Evolutionary conservation across 2,329 filamentous ascomycete genomes (phyloP).

Genomic region (Talaromyces amestolkiae): DNA sequence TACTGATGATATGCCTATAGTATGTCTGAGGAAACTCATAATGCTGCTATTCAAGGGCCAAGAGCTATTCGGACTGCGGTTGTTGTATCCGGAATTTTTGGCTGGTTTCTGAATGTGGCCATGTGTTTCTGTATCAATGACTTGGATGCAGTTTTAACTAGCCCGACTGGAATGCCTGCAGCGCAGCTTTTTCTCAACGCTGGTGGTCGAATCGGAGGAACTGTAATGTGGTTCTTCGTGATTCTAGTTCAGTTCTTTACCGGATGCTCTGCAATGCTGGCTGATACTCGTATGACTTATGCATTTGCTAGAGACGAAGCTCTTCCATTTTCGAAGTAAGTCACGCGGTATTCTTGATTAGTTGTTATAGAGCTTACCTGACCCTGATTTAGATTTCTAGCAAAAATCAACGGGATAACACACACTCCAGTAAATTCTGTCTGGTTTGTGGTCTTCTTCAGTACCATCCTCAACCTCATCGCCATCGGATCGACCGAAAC

Average conservation of each 20-base stretch:
- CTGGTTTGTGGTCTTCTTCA: constrained; percentile 62
- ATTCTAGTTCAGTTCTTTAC: constrained; percentile 66
- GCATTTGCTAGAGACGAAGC: constrained; percentile 61
- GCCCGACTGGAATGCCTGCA: constrained; percentile 60
- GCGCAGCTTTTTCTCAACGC: constrained; percentile 62
- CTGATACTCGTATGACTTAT: constrained; percentile 62
- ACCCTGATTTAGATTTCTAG: constrained; percentile 45
- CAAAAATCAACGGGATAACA: constrained; percentile 53
- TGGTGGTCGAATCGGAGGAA: constrained; percentile 56
- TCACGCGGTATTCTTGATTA: constrained; percentile 5
- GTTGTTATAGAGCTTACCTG: background rate
- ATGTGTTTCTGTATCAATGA: constrained; percentile 63
- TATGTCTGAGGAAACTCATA: constrained; percentile 66
- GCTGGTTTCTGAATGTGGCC: constrained; percentile 63
- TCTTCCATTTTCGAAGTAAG: constrained; percentile 58
- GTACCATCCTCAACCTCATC: constrained; percentile 50
- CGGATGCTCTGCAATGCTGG: constrained; percentile 62
- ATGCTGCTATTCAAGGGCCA: constrained; percentile 60
- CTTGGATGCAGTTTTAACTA: constrained; percentile 54
- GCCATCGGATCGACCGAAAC: constrained; percentile 46
- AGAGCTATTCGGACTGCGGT: constrained; percentile 59
- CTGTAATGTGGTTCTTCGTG: constrained; percentile 60
- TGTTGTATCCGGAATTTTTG: constrained; percentile 58
- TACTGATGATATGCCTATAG: constrained; percentile 30
- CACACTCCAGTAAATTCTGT: constrained; percentile 62